phyloP scores from a whole-genome alignment of 2,329 filamentous ascomycete species.

The Alternaria gansuensis region DNA sequence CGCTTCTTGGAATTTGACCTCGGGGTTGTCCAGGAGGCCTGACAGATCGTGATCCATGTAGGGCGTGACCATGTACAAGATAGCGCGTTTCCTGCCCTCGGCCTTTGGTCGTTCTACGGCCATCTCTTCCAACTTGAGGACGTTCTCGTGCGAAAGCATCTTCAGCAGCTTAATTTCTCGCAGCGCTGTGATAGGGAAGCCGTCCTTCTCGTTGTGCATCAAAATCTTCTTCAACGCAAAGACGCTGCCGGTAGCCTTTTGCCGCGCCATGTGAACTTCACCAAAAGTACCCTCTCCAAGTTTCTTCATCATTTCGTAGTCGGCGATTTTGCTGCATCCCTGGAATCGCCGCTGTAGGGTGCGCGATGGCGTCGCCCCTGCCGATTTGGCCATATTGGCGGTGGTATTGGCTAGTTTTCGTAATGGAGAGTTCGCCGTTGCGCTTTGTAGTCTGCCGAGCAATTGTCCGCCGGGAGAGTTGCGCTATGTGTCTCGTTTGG shows the following conservation, averaged over 20 bases:
- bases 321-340: slow-evolving; percentile 83
- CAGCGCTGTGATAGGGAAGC: slow-evolving; percentile 97
- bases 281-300: slow-evolving; percentile 96
- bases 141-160: slow-evolving; percentile 88
- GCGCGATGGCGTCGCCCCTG: slow-evolving; percentile 57
- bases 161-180: slow-evolving; percentile 98
- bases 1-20: slow-evolving; percentile 82
- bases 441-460: slow-evolving; percentile 20
- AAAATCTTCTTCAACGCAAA: slow-evolving; percentile 98
- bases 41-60: slow-evolving; percentile 99
- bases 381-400: slow-evolving; percentile 32
- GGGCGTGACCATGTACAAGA: slow-evolving; percentile 98
- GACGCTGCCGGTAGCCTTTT: slow-evolving; percentile 74
- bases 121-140: slow-evolving; percentile 92
- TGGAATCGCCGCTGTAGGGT: slow-evolving; percentile 69
- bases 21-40: slow-evolving; percentile 92
- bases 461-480: slow-evolving; percentile 16
- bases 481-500: slow-evolving; percentile 27
- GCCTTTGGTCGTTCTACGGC: slow-evolving; percentile 78
- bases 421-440: not conserved
- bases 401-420: not conserved
- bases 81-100: slow-evolving; percentile 69
- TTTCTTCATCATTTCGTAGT: slow-evolving; percentile 82
- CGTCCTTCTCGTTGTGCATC: slow-evolving; percentile 99
- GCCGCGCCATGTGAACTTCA: slow-evolving; percentile 90